phyloP scores from a whole-genome alignment of 306 rosid genomes.

The Psophocarpus tetragonolobus region DNA sequence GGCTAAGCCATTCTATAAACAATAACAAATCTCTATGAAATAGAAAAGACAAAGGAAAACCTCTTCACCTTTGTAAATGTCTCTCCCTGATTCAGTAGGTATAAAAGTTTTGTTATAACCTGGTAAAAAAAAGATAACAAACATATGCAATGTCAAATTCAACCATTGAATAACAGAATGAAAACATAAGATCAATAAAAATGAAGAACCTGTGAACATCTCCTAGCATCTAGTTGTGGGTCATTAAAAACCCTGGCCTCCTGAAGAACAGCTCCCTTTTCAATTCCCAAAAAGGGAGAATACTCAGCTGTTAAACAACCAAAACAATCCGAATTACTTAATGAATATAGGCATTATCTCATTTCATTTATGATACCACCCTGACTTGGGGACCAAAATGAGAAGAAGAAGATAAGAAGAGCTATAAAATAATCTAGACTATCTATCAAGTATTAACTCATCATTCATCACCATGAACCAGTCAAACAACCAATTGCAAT shows the following conservation, averaged over 20 bases:
- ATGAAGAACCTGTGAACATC: slow-evolving; percentile 88
- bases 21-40: slow-evolving; percentile 16
- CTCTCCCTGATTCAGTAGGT: slow-evolving; percentile 94
- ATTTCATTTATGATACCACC: neutral
- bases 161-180: slow-evolving; percentile 16
- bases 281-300: slow-evolving; percentile 93
- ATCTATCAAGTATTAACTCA: slow-evolving; percentile 37
- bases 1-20: neutral
- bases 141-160: slow-evolving; percentile 30
- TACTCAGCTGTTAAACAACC: slow-evolving; percentile 63
- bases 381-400: slow-evolving; percentile 1
- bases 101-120: slow-evolving; percentile 96
- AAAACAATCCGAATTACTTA: slow-evolving; percentile 31
- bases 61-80: slow-evolving; percentile 80
- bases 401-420: neutral
- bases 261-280: slow-evolving; percentile 97
- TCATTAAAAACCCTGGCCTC: slow-evolving; percentile 99
- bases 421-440: slow-evolving; percentile 38
- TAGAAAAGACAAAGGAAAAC: neutral
- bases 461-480: neutral
- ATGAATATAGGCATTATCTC: neutral
- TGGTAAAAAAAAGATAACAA: slow-evolving; percentile 34
- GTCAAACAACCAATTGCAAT: slow-evolving; percentile 27
- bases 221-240: slow-evolving; percentile 92
- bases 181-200: slow-evolving; percentile 7